phyloP scores from a whole-genome alignment of 179 eudicot genomes.

The Amaranthus tricolor region DNA sequence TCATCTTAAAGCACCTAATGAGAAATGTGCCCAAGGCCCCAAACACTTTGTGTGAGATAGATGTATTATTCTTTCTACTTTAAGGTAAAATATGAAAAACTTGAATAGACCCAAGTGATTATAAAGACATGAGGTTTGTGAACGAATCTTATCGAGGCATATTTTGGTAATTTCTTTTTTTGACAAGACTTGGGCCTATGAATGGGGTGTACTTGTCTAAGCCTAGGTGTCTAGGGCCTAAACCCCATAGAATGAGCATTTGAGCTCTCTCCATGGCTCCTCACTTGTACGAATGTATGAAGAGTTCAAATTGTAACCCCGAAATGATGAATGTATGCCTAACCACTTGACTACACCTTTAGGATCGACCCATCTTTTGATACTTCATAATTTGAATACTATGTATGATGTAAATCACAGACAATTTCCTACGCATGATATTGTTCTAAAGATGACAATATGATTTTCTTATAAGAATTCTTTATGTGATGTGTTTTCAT shows the following conservation, averaged over 20 bases:
- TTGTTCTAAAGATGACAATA: background rate
- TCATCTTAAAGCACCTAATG: constrained; percentile 15
- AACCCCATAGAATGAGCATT: background rate
- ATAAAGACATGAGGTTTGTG: background rate
- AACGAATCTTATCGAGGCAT: background rate
- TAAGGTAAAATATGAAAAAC: constrained; percentile 9
- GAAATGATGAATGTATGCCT: background rate
- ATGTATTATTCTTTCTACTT: constrained; percentile 6
- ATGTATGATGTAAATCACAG: background rate
- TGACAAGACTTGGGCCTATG: background rate
- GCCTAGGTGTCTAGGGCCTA: background rate
- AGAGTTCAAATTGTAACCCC: background rate
- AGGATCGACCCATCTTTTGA: background rate
- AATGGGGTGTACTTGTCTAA: too few species aligned
- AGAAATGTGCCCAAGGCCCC: background rate
- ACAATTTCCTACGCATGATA: background rate
- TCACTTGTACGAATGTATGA: background rate
- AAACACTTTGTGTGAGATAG: background rate
- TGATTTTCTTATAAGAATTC: background rate
- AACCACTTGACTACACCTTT: background rate
- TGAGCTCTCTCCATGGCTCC: background rate
- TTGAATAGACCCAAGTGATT: constrained; percentile 8
- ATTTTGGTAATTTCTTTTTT: background rate
- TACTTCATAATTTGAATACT: background rate
- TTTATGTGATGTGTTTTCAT: background rate